Percentiles rank a stretch among this genome's conserved stretches.
These are phyloP conservation scores for Fusarium succisae DNA, from an alignment of 2,329 filamentous ascomycete genomes.

Conservation along the genomic window DNA sequence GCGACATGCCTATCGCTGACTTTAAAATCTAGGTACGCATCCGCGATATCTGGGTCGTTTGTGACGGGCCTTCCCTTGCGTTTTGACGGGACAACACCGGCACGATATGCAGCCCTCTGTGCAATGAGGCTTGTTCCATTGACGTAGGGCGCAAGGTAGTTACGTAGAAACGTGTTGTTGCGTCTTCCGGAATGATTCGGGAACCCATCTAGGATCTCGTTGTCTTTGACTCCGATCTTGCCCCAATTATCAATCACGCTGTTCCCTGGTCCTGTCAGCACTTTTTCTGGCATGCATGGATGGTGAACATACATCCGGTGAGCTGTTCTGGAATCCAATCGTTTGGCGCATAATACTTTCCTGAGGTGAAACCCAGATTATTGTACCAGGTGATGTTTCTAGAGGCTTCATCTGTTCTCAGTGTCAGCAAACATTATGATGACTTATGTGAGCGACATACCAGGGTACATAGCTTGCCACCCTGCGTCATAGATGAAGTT, in stretches of 20 bases:
- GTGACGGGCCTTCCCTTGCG: neutral
- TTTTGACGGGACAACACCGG: neutral
- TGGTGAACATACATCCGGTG: neutral
- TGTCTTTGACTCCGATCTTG: neutral
- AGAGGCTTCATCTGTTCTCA: neutral
- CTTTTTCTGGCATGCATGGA: accelerated
- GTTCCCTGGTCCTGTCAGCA: neutral
- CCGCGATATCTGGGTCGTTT: neutral
- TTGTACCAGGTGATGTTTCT: slow-evolving; percentile 6
- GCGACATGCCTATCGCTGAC: neutral
- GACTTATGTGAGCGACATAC: accelerated
- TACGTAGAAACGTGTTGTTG: slow-evolving; percentile 4
- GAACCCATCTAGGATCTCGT: neutral
- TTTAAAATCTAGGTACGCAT: neutral
- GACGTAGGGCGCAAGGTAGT: neutral
- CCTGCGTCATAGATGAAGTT: slow-evolving; percentile 7
- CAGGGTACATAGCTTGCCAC: neutral
- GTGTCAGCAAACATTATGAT: neutral
- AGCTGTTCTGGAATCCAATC: slow-evolving; percentile 4
- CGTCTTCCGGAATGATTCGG: neutral
- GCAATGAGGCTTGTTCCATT: neutral
- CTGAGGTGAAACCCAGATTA: neutral
- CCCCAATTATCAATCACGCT: slow-evolving; percentile 3
- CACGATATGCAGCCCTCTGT: neutral
- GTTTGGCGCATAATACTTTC: slow-evolving; percentile 3